Evolutionary conservation across 495 filamentous ascomycete species (phyloP), one percentile per base, ranked within the genome.

Genomic region (Penicillium lagena): DNA sequence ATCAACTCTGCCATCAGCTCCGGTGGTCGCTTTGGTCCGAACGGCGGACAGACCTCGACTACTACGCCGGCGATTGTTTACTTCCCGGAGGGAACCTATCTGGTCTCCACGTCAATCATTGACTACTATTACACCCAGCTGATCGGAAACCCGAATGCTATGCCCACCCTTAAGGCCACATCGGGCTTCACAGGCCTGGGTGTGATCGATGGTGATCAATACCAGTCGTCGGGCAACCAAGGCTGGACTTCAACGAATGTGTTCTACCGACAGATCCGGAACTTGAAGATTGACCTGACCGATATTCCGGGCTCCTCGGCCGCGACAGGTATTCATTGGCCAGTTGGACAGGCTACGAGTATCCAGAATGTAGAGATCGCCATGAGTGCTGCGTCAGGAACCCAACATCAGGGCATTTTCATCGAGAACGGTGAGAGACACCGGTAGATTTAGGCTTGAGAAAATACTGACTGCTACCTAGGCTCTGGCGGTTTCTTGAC

Each of bases 201-300:
- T 3, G 50, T 88, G 49, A 79, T 90, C 46, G 86, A 88, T 48
- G 80, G 76, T n/a, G 77, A 87, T 56, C 72, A 73, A 37, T 85
- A 85, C 58, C 60, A 71, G 40, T 54, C 44, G 35, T 53, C 52
- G 31, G 62, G 59, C n/a, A 55, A 66, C 9, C 62, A 68, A 29
- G 70, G 66, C 15, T 87, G 75, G 66, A 73, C 63, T 29, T 62
- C 62, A 29, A 87, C 83, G 12, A 90, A 86, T 49, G 78, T 86
- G 22, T 93, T 93, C 66, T 90, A 76, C 58, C 71, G 87, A 31
- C 85, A 89, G 50, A 73, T 93, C 40, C 73, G 85, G 29, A 93
- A 93, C 53, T 76, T 93, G 40, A 72, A 88, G 45, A 66, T 93
- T 27, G 87, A 93, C 55, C 76, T 79, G 36, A 90, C 83, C 5